A percentile compares a stretch with the other conserved stretches of the same genome.
Conservation (phyloP, 495 filamentous ascomycete species). For the Penicillium diatomitis region DNA sequence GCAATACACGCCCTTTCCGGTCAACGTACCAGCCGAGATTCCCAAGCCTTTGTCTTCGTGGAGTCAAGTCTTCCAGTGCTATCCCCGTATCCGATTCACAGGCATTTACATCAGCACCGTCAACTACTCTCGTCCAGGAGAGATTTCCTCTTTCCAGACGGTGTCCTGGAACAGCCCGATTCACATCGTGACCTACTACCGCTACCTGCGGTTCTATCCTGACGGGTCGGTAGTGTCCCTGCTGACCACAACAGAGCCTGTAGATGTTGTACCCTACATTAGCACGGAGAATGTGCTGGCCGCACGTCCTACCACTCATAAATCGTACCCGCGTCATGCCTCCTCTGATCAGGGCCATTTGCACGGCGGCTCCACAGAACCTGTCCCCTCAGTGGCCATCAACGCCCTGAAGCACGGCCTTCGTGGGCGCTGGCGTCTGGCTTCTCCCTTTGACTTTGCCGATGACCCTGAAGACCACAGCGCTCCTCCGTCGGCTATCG, state of each 20-base stretch:
- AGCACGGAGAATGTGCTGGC: conserved; percentile 42
- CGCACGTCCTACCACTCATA: conserved; percentile 17
- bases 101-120: conserved; percentile 94
- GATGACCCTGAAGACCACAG: conserved; percentile 7
- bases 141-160: conserved; percentile 44
- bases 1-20: conserved; percentile 36
- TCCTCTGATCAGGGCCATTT: conserved; percentile 32
- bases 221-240: conserved; percentile 76
- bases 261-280: conserved; percentile 71
- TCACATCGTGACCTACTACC: conserved; percentile 95
- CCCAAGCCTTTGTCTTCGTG: conserved; percentile 32
- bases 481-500: not conserved
- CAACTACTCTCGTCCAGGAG: conserved; percentile 83
- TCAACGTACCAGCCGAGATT: conserved; percentile 19
- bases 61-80: conserved; percentile 63
- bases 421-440: conserved; percentile 52
- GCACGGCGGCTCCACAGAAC: conserved; percentile 23
- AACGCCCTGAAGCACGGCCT: conserved; percentile 49
- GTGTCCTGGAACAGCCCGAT: conserved; percentile 72
- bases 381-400: conserved; percentile 32
- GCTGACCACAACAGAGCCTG: conserved; percentile 68
- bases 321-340: conserved; percentile 24
- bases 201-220: conserved; percentile 90
- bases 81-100: conserved; percentile 84
- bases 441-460: conserved; percentile 22